phyloP scores from a whole-genome alignment of 176 grass and related monocot species.

The Leersia perrieri region DNA sequence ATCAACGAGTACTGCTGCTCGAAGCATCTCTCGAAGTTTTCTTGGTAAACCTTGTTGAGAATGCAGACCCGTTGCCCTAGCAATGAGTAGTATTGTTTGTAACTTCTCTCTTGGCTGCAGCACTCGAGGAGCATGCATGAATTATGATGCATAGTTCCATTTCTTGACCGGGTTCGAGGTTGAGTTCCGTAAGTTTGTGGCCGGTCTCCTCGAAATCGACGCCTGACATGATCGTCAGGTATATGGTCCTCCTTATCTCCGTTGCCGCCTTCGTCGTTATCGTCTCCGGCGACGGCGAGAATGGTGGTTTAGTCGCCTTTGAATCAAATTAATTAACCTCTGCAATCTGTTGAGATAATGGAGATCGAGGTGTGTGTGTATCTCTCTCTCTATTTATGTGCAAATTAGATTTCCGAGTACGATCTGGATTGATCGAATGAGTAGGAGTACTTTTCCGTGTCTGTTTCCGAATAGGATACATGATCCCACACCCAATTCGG shows the following conservation, averaged over 20 bases:
- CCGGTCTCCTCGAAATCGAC: conserved; percentile 43
- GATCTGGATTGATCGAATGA: too few relatives aligned
- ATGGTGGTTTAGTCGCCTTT: too few relatives aligned
- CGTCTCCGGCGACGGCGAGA: conserved; percentile 58
- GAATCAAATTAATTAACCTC: too few relatives aligned
- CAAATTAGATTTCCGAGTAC: too few relatives aligned
- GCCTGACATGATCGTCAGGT: conserved; percentile 58
- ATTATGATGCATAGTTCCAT: conserved; percentile 57
- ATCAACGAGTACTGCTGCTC: conserved; percentile 94
- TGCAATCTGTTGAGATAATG: too few relatives aligned
- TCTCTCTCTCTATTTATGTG: too few relatives aligned
- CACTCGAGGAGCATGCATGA: conserved; percentile 70
- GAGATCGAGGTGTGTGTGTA: too few relatives aligned
- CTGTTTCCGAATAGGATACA: too few relatives aligned
- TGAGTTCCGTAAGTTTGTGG: conserved; percentile 42
- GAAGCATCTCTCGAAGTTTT: conserved; percentile 92
- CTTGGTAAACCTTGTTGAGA: conserved; percentile 83
- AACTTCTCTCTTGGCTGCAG: conserved; percentile 59
- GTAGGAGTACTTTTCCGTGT: too few relatives aligned
- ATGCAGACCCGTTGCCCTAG: conserved; percentile 59
- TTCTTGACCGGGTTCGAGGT: conserved; percentile 55
- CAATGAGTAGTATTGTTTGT: conserved; percentile 42
- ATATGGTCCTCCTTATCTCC: conserved; percentile 44
- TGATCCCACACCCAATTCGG: too few relatives aligned
- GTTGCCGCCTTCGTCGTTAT: too few relatives aligned